Percentiles rank a stretch among this genome's conserved stretches.
Conservation (phyloP, 805 yeast species). For the Dipodascopsis uninucleata region DNA sequence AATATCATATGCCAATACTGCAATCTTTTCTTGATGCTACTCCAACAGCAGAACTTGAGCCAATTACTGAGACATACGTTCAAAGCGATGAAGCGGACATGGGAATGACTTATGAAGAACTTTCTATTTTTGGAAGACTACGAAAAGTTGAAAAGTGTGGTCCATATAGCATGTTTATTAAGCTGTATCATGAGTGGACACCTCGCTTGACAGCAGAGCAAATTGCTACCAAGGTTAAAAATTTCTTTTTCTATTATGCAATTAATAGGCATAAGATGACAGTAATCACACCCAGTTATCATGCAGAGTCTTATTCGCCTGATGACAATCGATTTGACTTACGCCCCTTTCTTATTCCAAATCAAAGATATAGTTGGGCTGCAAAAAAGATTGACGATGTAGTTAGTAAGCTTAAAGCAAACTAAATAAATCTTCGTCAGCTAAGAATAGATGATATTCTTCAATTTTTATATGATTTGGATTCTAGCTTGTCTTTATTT, state of each 20-base stretch:
- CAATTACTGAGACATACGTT: conserved; percentile 85
- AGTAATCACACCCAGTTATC: conserved; percentile 94
- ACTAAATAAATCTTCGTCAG: conserved; percentile 13
- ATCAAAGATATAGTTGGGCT: conserved; percentile 88
- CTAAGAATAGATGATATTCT: not conserved
- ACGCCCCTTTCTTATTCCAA: conserved; percentile 82
- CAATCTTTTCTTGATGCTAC: conserved; percentile 80
- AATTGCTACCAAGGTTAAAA: conserved; percentile 87
- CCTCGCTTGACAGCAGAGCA: conserved; percentile 76
- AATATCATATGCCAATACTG: conserved; percentile 73
- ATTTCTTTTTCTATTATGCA: conserved; percentile 90
- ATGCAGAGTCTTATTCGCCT: conserved; percentile 97
- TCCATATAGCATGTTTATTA: conserved; percentile 90
- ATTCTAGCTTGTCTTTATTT: no score
- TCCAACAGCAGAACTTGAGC: conserved; percentile 98
- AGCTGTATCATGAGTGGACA: conserved; percentile 88
- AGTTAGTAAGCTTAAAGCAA: conserved; percentile 49
- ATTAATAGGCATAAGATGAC: conserved; percentile 96
- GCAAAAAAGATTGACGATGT: conserved; percentile 80
- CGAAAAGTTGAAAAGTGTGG: conserved; percentile 94
- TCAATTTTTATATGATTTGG: no score
- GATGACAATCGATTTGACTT: conserved; percentile 96
- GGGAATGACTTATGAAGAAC: conserved; percentile 97
- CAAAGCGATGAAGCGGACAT: conserved; percentile 96
- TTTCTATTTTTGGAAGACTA: conserved; percentile 83